Evolutionary conservation across 2,329 filamentous ascomycete genomes (phyloP), one percentile per base, ranked within the genome.

Genomic region (Stenocarpella maydis): DNA sequence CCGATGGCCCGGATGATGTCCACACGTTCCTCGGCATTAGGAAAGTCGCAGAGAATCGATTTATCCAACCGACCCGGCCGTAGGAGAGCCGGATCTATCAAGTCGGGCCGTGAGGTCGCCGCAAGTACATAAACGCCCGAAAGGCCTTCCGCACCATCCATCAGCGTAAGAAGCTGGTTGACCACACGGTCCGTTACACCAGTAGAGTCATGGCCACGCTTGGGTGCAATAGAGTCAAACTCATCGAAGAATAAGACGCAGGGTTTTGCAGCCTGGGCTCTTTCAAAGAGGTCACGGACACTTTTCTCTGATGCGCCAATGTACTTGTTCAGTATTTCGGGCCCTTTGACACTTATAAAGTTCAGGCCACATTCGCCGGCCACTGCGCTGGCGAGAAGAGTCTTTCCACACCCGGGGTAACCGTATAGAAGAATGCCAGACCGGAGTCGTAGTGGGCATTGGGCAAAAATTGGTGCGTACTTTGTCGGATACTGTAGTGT

Each of bases 231-330:
- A 47, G 93, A 95, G 82, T 99, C 96, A 77, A 99, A 99, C 79
- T 99, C 96, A 77, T 99, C 96, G 77, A 99, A 99, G 85, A 99
- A 99, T 10, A 99, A 85, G 5, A 99, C 93, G 75, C 96, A 98
- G 0, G 97, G 97, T 70, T 92, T 90, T 5, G 96, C 96, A 3
- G 96, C 95, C 77, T 91, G 90, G 0, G 96, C 96, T 50, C 96
- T 89, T 77, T 97, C 95, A 76, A 99, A 99, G 1, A 99, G 85
- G 78, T 99, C 96, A 50, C 97, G 90, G 8, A 99, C 95, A 71
- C 91, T 94, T 85, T 99, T 99, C 77, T 99, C 96, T 34, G 93
- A 97, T 0, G 96, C 96, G 77, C 96, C 96, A 70, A 99, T 99
- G 79, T 99, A 99, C 82, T 99, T 99, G 85, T 99, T 99, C 67